Base-by-base conservation (phyloP, 2,329 filamentous ascomycete genomes). In the Basipetospora chlamydospora region DNA sequence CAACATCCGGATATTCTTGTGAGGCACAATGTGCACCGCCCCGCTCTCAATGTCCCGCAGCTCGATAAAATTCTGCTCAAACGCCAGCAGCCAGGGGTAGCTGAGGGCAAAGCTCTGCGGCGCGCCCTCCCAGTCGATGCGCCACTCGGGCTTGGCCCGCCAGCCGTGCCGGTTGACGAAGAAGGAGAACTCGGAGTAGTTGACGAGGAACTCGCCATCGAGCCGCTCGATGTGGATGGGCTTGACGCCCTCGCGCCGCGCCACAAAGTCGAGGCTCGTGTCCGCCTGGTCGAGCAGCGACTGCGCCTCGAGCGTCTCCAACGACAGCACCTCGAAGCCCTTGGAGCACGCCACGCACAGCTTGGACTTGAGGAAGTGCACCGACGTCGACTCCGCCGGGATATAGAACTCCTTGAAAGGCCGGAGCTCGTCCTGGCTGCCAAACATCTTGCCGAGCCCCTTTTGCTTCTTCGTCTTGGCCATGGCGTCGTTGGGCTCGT, bases 381-480 rank as follows among this genome's bases (percentile, higher is more conserved):
- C 90, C 26, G 87, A 95, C 4, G 85, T 88, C n/a, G 88, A 93
- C 63, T 98, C 90, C 6, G 87, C 90, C 1, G 90, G 90, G 42
- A 98, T 95, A 59, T 98, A 98, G 52, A 95, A 96, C 64, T 98
- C 90, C 69, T 94, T 94, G 68, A 92, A 94, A 10, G 88, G 84
- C 60, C 92, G 92, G 44, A 98, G 71, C 47, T 94, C 85, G 56
- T 98, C 90, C 55, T 95, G 87, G 7, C 86, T 85, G 35, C 66
- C 78, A 60, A 98, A 88, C 77, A 98, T 93, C 62, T 92, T 94
- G 46, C 83, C 80, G 41, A 98, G 78, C 13, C 90, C 88, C 50
- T 87, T 90, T 54, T 94, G 92, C 64, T 92, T 95, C 65, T 90
- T 92, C 40, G 83, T 84, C 63, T 87, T 90, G 38, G 81, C 80